These are phyloP conservation scores for Turritis glabra DNA, from an alignment of 345 rosid genomes.

Conservation along the genomic window DNA sequence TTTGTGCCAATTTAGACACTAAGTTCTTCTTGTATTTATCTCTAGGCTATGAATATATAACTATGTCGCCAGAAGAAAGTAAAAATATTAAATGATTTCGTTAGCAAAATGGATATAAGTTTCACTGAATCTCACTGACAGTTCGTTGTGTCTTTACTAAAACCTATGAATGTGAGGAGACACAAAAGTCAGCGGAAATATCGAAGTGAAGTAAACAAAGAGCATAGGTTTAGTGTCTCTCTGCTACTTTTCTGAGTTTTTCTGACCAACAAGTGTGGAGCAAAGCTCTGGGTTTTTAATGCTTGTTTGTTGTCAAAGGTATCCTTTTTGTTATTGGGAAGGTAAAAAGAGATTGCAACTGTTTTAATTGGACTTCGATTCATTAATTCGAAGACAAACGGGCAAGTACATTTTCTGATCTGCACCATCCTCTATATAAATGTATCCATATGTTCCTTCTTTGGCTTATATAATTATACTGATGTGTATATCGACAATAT, in stretches of 20 bases:
- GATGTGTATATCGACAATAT: background rate
- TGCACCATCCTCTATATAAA: constrained; percentile 30
- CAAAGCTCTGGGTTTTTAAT: constrained; percentile 32
- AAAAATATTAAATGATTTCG: background rate
- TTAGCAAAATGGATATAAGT: constrained; percentile 19
- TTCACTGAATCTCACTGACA: constrained; percentile 32
- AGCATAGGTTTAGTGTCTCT: background rate
- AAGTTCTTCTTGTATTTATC: background rate
- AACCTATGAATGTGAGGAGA: constrained; percentile 27
- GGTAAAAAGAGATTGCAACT: constrained; percentile 32
- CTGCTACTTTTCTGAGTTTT: constrained; percentile 14
- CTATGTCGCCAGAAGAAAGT: background rate
- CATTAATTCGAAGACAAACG: constrained; percentile 24
- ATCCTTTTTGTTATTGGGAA: constrained; percentile 22
- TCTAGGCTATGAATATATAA: background rate
- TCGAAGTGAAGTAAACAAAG: constrained; percentile 33
- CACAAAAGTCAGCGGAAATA: constrained; percentile 33
- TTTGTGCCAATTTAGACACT: background rate
- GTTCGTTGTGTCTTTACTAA: constrained; percentile 25
- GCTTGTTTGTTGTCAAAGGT: constrained; percentile 30
- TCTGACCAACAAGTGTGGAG: constrained; percentile 42
- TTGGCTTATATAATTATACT: background rate
- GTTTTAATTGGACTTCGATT: constrained; percentile 13
- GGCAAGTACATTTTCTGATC: constrained; percentile 32
- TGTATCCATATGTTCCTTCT: background rate